Conservation (phyloP, 306 rosid species). For the Hylodesmum podocarpum region DNA sequence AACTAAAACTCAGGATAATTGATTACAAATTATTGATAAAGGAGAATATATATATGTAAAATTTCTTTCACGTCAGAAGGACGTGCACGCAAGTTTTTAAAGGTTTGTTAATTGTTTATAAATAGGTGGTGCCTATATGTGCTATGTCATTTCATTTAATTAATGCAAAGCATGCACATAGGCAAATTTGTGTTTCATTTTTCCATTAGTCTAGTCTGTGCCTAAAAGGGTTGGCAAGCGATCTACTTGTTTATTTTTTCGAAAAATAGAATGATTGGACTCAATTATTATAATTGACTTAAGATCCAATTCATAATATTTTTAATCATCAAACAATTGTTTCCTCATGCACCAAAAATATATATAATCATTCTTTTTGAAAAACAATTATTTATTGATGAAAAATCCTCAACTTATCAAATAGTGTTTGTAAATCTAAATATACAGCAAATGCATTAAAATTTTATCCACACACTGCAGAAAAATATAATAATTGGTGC, state of each 20-base stretch:
- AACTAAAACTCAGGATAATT: too few relatives aligned
- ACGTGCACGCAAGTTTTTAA: background rate
- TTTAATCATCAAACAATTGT: background rate
- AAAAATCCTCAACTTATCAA: background rate
- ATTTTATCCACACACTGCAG: too few relatives aligned
- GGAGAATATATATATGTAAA: too few relatives aligned
- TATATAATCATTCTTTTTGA: background rate
- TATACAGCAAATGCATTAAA: too few relatives aligned
- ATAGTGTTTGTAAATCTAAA: too few relatives aligned
- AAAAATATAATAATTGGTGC: too few relatives aligned
- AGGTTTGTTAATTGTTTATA: background rate
- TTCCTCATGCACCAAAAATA: too few relatives aligned
- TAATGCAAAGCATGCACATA: background rate
- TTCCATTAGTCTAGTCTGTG: background rate
- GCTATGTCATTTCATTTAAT: background rate
- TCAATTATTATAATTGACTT: background rate
- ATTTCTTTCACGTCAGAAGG: conserved; percentile 24
- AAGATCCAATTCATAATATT: background rate
- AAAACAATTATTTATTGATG: background rate
- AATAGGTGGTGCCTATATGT: conserved; percentile 25
- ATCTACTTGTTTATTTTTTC: background rate
- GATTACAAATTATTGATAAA: too few relatives aligned
- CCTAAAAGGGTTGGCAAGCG: background rate
- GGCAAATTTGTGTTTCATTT: background rate
- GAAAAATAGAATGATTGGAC: background rate